Conservation (phyloP, 2,329 filamentous ascomycete genomes). For the Waltergamsia citrina region DNA sequence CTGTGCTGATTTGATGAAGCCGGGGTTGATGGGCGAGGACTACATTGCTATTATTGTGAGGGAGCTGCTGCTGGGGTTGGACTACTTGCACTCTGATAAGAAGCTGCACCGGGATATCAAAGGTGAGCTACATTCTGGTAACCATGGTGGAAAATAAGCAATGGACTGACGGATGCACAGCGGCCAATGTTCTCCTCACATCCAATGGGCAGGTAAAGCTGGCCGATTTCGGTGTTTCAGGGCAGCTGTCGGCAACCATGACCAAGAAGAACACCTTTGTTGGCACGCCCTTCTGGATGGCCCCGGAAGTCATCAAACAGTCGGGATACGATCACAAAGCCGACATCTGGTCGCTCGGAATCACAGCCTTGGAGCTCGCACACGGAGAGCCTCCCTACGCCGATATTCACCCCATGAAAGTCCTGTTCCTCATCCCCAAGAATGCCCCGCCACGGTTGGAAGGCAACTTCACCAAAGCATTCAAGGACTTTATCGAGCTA, state of each 20-base stretch:
- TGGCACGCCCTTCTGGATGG: slow-evolving; percentile 99
- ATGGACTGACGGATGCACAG: slow-evolving; percentile 29
- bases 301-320: slow-evolving; percentile 96
- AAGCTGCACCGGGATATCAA: slow-evolving; percentile 97
- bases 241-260: slow-evolving; percentile 94
- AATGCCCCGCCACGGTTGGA: slow-evolving; percentile 77
- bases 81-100: slow-evolving; percentile 90
- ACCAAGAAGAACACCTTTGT: slow-evolving; percentile 99
- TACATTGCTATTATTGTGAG: slow-evolving; percentile 94
- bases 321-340: slow-evolving; percentile 97
- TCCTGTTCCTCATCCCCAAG: slow-evolving; percentile 91
- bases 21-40: slow-evolving; percentile 81
- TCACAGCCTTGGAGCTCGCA: slow-evolving; percentile 86
- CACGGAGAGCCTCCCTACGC: slow-evolving; percentile 90
- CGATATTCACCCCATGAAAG: slow-evolving; percentile 98
- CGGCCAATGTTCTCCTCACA: slow-evolving; percentile 84
- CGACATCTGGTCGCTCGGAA: slow-evolving; percentile 94
- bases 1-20: slow-evolving; percentile 92
- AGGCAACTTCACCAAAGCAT: slow-evolving; percentile 71
- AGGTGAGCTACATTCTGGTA: slow-evolving; percentile 39
- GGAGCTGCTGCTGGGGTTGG: slow-evolving; percentile 80
- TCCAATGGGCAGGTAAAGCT: slow-evolving; percentile 93
- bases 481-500: slow-evolving; percentile 76
- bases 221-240: slow-evolving; percentile 94
- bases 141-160: too few relatives aligned